Percentiles rank a stretch among this genome's conserved stretches.
Conservation (phyloP, 345 rosid species). For the Arabidopsis arenosa region DNA sequence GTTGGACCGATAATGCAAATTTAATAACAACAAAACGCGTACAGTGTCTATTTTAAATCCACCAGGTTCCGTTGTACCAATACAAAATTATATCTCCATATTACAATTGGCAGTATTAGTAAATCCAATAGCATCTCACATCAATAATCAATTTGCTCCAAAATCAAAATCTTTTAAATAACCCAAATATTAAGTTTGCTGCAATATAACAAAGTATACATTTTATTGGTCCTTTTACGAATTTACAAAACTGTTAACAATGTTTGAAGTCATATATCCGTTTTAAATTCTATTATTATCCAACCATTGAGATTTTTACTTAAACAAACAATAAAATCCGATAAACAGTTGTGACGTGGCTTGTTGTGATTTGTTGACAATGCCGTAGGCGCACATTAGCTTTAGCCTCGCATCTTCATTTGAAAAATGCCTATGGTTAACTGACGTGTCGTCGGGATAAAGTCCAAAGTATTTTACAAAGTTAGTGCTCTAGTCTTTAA, state of each 20-base stretch:
- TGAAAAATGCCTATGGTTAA: constrained; percentile 35
- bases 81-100: not conserved
- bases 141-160: not conserved
- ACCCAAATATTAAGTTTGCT: not conserved
- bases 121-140: constrained; percentile 1
- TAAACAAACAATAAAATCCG: not conserved
- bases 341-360: constrained; percentile 12
- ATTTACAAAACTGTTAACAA: not conserved
- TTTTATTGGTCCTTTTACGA: not conserved
- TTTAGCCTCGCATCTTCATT: constrained; percentile 15
- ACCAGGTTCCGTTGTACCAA: constrained; percentile 21
- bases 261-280: not conserved
- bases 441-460: constrained; percentile 37
- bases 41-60: not conserved
- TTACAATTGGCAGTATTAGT: constrained; percentile 12
- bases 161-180: constrained; percentile 4
- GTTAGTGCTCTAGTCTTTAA: not conserved
- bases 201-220: not conserved
- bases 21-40: constrained; percentile 14
- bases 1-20: constrained; percentile 23
- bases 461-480: constrained; percentile 31
- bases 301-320: not conserved
- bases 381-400: constrained; percentile 46
- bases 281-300: no score
- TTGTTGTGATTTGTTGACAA: not conserved